These are phyloP conservation scores for Boechera retrofracta DNA, from an alignment of 345 rosid genomes.

Conservation along the genomic window DNA sequence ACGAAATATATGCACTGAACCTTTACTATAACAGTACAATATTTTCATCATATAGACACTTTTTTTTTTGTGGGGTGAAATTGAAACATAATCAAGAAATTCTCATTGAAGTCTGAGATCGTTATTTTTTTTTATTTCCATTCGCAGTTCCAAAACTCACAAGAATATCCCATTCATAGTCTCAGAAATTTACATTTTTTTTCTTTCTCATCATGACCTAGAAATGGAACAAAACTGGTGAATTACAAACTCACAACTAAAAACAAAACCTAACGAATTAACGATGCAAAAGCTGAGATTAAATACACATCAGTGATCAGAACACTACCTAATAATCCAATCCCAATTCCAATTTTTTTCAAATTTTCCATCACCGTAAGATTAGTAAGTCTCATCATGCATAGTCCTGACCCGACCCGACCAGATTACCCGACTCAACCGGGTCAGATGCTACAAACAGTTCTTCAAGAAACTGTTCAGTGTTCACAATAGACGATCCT, in stretches of 20 bases:
- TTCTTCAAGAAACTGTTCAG: slow-evolving; percentile 6
- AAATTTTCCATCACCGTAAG: not conserved
- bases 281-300: slow-evolving; percentile 23
- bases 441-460: slow-evolving; percentile 36
- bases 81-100: not conserved
- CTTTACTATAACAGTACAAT: slow-evolving; percentile 13
- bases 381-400: not conserved
- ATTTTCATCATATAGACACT: not conserved
- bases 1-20: slow-evolving; percentile 12
- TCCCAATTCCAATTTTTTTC: not conserved
- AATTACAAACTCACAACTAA: slow-evolving; percentile 4
- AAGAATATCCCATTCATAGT: not conserved
- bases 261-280: not conserved
- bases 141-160: not conserved
- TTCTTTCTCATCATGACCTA: not conserved
- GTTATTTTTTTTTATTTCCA: not conserved
- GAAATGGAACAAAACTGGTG: slow-evolving; percentile 31
- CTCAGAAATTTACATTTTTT: slow-evolving; percentile 24
- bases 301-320: not conserved
- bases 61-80: not conserved
- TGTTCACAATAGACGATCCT: slow-evolving; percentile 20
- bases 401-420: slow-evolving; percentile 39
- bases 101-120: too few relatives aligned
- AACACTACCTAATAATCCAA: slow-evolving; percentile 24
- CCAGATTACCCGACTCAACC: slow-evolving; percentile 24